Evolutionary conservation across 441 rosid species (phyloP).

Genomic region (Raphanus hybrid): DNA sequence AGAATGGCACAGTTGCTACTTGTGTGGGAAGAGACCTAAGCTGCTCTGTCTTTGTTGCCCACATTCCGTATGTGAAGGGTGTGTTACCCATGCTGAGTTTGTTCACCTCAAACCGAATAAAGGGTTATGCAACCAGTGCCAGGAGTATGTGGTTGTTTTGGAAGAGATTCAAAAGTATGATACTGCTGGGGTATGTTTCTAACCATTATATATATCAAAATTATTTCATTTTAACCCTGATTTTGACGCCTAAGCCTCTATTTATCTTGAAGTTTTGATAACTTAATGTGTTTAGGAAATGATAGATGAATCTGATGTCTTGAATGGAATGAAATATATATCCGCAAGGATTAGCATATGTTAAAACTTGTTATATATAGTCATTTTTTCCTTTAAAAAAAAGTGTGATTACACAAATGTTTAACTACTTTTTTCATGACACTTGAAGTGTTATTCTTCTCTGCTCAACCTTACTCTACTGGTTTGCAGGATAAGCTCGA

Average conservation of each 20-base stretch:
- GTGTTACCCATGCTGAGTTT: slow-evolving; percentile 34
- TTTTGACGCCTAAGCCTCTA: too few species aligned
- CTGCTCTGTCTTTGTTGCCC: slow-evolving; percentile 37
- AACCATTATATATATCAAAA: not conserved
- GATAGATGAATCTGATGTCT: not conserved
- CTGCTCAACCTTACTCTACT: slow-evolving; percentile 11
- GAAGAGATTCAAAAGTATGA: slow-evolving; percentile 24
- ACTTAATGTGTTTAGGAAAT: not conserved
- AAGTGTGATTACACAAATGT: not conserved
- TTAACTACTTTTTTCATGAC: not conserved
- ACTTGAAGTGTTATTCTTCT: not conserved
- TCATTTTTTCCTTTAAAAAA: not conserved
- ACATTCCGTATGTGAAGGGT: slow-evolving; percentile 36
- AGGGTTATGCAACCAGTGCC: slow-evolving; percentile 41
- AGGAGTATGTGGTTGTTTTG: slow-evolving; percentile 23
- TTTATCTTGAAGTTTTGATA: too few species aligned
- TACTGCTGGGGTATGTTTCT: too few species aligned
- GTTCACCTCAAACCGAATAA: slow-evolving; percentile 23
- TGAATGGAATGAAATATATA: not conserved
- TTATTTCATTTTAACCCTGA: not conserved
- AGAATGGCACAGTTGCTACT: slow-evolving; percentile 43
- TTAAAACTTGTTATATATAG: not conserved
- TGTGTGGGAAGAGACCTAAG: slow-evolving; percentile 36
- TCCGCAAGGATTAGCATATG: not conserved
- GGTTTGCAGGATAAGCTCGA: slow-evolving; percentile 39